A percentile compares a stretch with the other conserved stretches of the same genome.
These are phyloP conservation scores for Stachybotrys chlorohalonatus DNA, from an alignment of 2,329 filamentous ascomycete genomes.

Conservation along the genomic window DNA sequence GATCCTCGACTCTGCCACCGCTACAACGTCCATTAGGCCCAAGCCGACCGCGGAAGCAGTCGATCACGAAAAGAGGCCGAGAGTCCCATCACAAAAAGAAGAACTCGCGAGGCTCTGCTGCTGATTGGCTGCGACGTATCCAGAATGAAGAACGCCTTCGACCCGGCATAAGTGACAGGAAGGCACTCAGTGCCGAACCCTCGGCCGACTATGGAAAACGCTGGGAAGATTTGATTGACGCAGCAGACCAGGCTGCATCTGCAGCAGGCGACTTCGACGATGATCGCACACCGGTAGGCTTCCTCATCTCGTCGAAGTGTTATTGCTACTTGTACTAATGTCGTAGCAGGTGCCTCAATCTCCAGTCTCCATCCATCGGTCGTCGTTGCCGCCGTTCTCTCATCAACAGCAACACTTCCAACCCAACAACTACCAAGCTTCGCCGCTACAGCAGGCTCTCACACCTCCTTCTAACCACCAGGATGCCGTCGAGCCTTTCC, in stretches of 20 bases:
- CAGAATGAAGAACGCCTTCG: constrained; percentile 58
- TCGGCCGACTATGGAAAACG: constrained; percentile 74
- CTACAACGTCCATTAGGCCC: constrained; percentile 65
- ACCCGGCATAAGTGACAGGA: constrained; percentile 59
- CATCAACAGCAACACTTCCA: constrained; percentile 47
- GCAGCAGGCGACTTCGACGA: constrained; percentile 87
- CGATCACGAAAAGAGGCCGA: constrained; percentile 69
- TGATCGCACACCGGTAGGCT: constrained; percentile 76
- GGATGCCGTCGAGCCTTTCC: constrained; percentile 69
- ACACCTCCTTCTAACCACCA: constrained; percentile 69
- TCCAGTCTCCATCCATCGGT: constrained; percentile 53
- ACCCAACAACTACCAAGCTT: constrained; percentile 68
- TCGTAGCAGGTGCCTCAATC: constrained; percentile 50
- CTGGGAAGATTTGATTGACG: constrained; percentile 95
- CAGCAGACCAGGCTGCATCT: constrained; percentile 63
- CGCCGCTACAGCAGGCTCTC: constrained; percentile 80
- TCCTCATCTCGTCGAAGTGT: background rate
- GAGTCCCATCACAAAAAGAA: constrained; percentile 73
- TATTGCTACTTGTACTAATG: constrained; percentile 11
- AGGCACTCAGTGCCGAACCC: constrained; percentile 81
- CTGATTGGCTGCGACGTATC: constrained; percentile 52
- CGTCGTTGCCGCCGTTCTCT: constrained; percentile 51
- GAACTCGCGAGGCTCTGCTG: constrained; percentile 61
- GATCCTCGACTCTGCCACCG: constrained; percentile 81
- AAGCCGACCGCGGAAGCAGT: constrained; percentile 73